Conservation (phyloP, 805 yeast genomes). For the Isabelozyma rhagii region DNA sequence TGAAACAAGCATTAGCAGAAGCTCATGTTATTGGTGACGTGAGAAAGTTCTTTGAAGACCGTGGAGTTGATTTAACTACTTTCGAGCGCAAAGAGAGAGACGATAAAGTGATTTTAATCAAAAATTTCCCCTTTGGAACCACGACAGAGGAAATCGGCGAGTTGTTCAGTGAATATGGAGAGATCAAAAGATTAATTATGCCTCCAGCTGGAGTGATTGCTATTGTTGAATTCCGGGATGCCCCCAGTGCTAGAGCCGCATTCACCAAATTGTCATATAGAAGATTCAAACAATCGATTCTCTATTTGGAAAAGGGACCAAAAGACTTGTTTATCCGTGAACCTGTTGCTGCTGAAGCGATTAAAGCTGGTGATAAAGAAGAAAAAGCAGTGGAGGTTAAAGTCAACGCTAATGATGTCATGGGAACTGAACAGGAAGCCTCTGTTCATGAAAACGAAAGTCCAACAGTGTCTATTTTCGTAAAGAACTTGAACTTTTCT, state of each 20-base stretch:
- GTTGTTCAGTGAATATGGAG: constrained; percentile 76
- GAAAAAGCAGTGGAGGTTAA: constrained; percentile 46
- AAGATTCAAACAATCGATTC: constrained; percentile 79
- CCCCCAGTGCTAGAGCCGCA: constrained; percentile 83
- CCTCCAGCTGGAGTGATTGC: constrained; percentile 98
- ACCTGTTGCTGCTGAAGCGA: constrained; percentile 32
- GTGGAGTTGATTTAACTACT: constrained; percentile 78
- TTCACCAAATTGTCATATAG: constrained; percentile 84
- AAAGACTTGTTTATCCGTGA: constrained; percentile 67
- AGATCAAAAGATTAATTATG: constrained; percentile 75
- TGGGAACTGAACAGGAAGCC: constrained; percentile 25
- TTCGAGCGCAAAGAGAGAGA: constrained; percentile 69
- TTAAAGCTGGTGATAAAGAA: constrained; percentile 17
- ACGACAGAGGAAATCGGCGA: constrained; percentile 77
- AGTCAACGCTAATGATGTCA: constrained; percentile 41
- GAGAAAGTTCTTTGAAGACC: constrained; percentile 76
- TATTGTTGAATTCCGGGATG: constrained; percentile 81
- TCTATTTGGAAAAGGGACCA: constrained; percentile 95
- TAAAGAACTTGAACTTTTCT: constrained; percentile 86
- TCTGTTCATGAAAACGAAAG: constrained; percentile 41
- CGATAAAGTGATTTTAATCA: constrained; percentile 76
- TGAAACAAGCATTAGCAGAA: constrained; percentile 95
- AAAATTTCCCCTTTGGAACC: constrained; percentile 90
- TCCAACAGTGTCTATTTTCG: constrained; percentile 83
- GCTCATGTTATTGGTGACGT: constrained; percentile 93